Evolutionary conservation across 345 rosid species (phyloP), one percentile per base, ranked within the genome.

Genomic region (Camelina laxa): DNA sequence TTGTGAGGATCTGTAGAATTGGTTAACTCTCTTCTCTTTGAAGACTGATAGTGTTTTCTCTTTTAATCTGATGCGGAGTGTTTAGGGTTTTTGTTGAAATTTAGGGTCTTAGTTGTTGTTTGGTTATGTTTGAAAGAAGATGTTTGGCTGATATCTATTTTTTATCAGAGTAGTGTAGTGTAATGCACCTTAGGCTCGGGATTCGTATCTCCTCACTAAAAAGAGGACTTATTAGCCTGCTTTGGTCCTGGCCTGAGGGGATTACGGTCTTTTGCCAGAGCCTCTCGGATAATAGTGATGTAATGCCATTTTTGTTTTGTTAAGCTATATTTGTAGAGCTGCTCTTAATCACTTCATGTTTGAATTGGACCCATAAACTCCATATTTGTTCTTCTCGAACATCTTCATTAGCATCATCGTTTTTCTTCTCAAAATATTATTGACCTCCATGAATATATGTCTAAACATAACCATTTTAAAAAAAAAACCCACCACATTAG

Each of bases 11-110:
- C 53, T 21, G 48, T 62, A 45, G 75, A 69, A 69, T 45, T 54
- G 74, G 4, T 24, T 67, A 21, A 38, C 30, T 60, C 57, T 69
- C 75, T 70, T 69, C 75, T 70, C 58, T 61, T 39, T 16, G 38
- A 68, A 69, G 74, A 75, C 69, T 58, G 4, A 44, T 76, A 76
- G 80, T 62, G 66, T 75, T 30, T 67, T 60, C 64, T 39, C 24
- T 30, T 4, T 13, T 15, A 24, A 42, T 66, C 74, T 60, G 74
- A 68, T 69, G 58, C 42, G 42, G 74, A 68, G 58, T 61, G 79
- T 53, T 61, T 69, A 69, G 69, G 61, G 35, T 4, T 51, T 60
- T 68, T 15, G 69, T 68, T 51, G 38, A 36, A 68, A 19, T 15
- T 58, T 51, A 60, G 69, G 74, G 60, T 60, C 64, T 47, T 47